A percentile compares a stretch with the other conserved stretches of the same genome.
Conservation (phyloP, 1,139 yeast genomes). For the Kodamaea alishanica region DNA sequence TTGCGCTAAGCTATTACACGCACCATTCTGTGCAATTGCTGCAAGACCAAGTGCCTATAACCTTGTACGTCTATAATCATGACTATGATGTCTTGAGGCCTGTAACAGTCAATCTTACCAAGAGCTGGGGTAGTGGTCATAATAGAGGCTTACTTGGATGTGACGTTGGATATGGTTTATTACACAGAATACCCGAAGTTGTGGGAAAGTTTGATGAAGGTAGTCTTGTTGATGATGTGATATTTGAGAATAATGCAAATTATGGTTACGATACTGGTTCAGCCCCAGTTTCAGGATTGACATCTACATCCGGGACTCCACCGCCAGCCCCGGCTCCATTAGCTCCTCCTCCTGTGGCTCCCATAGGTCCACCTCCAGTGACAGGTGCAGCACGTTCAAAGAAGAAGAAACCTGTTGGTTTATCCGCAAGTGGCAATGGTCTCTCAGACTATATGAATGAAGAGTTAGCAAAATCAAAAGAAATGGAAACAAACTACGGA, state of each 20-base stretch:
- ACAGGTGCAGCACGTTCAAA: conserved; percentile 18
- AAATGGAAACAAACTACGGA: conserved; percentile 23
- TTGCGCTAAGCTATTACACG: conserved; percentile 56
- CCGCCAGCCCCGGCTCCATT: conserved; percentile 6
- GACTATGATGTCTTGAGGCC: conserved; percentile 84
- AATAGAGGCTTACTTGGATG: conserved; percentile 81
- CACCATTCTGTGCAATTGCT: conserved; percentile 38
- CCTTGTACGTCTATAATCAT: conserved; percentile 81
- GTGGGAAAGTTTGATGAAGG: conserved; percentile 44
- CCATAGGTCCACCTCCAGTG: conserved; percentile 12
- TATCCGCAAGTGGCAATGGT: conserved; percentile 24
- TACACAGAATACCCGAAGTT: conserved; percentile 79
- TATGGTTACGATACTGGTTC: conserved; percentile 11
- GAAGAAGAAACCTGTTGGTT: conserved; percentile 31
- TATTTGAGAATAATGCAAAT: conserved; percentile 30
- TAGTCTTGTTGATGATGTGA: conserved; percentile 34
- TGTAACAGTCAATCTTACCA: conserved; percentile 60
- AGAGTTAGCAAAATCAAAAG: conserved; percentile 43
- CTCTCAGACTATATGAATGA: conserved; percentile 45
- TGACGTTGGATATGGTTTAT: conserved; percentile 88
- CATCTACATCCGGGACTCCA: conserved; percentile 7
- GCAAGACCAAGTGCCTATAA: conserved; percentile 39
- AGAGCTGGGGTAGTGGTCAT: conserved; percentile 49
- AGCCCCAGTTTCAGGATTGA: conserved; percentile 5
- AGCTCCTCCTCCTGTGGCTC: conserved; percentile 7